Evolutionary conservation across 495 filamentous ascomycete genomes (phyloP).

Genomic region (Terfezia boudieri): DNA sequence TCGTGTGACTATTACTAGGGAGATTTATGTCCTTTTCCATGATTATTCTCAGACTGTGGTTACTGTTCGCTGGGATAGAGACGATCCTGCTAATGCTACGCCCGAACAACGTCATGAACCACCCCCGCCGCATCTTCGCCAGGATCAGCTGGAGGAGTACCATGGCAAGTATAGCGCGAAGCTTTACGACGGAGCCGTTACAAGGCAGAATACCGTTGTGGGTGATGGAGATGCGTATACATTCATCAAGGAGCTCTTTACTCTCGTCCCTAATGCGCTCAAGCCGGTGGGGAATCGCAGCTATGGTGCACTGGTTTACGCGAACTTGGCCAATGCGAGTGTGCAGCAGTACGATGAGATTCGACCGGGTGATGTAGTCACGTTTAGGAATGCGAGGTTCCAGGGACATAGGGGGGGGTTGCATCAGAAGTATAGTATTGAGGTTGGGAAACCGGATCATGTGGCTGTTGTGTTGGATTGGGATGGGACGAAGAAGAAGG

Average conservation of each 20-base stretch:
- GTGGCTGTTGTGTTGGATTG: constrained; percentile 94
- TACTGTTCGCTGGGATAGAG: constrained; percentile 53
- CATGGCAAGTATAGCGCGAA: constrained; percentile 53
- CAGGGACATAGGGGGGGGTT: constrained; percentile 87
- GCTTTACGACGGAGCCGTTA: constrained; percentile 42
- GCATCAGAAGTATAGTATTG: constrained; percentile 76
- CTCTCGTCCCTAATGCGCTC: constrained; percentile 47
- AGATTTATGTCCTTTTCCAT: constrained; percentile 67
- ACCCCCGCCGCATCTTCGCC: constrained; percentile 62
- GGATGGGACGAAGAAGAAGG: constrained; percentile 98
- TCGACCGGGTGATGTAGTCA: constrained; percentile 77
- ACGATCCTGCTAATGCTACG: constrained; percentile 44
- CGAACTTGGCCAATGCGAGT: constrained; percentile 80
- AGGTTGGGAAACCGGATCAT: constrained; percentile 83
- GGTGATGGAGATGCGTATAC: constrained; percentile 61
- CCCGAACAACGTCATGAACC: constrained; percentile 74
- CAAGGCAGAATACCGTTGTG: constrained; percentile 54
- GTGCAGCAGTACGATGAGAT: constrained; percentile 85
- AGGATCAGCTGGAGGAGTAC: constrained; percentile 77
- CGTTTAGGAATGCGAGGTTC: constrained; percentile 82
- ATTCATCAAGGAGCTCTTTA: constrained; percentile 57
- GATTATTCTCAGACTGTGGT: constrained; percentile 93
- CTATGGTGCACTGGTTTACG: constrained; percentile 81
- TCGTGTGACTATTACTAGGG: constrained; percentile 46
- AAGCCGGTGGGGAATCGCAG: constrained; percentile 62